Conservation (phyloP, 2,329 filamentous ascomycete genomes). For the Monosporascus sp. region DNA sequence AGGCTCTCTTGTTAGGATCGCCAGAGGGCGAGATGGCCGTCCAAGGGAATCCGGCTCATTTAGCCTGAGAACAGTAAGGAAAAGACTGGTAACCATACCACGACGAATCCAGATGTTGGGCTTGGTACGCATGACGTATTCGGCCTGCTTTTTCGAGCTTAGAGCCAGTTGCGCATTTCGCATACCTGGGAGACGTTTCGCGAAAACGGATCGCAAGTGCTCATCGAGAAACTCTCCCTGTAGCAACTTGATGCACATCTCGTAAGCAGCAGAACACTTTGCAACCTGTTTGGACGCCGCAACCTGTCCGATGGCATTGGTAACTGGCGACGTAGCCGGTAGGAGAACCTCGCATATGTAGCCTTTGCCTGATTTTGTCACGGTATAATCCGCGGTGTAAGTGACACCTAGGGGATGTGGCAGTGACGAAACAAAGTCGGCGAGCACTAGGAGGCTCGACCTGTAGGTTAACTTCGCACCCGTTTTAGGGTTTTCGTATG, state of each 20-base stretch:
- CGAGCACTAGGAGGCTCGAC: constrained; percentile 66
- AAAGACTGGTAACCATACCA: constrained; percentile 50
- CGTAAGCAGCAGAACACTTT: constrained; percentile 85
- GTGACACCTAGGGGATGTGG: constrained; percentile 37
- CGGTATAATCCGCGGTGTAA: constrained; percentile 53
- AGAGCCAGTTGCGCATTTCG: constrained; percentile 82
- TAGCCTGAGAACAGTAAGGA: constrained; percentile 58
- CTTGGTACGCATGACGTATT: constrained; percentile 76
- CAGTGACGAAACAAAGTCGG: constrained; percentile 68
- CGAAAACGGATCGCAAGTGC: constrained; percentile 68
- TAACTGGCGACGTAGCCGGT: constrained; percentile 69
- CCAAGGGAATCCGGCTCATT: constrained; percentile 50
- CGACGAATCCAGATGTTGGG: constrained; percentile 64
- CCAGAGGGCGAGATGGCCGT: constrained; percentile 57
- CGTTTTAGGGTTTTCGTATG: constrained; percentile 58
- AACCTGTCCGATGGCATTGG: constrained; percentile 57
- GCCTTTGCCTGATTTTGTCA: constrained; percentile 49
- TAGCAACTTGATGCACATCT: constrained; percentile 68
- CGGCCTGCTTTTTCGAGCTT: constrained; percentile 67
- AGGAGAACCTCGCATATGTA: constrained; percentile 77
- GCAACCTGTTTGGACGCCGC: constrained; percentile 70
- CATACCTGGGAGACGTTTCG: constrained; percentile 70
- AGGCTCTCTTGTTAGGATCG: constrained; percentile 63
- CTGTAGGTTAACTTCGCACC: constrained; percentile 76
- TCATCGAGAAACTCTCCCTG: constrained; percentile 65